Conservation (phyloP, 768 basidiomycete species). For the Naganishia friedmannii region DNA sequence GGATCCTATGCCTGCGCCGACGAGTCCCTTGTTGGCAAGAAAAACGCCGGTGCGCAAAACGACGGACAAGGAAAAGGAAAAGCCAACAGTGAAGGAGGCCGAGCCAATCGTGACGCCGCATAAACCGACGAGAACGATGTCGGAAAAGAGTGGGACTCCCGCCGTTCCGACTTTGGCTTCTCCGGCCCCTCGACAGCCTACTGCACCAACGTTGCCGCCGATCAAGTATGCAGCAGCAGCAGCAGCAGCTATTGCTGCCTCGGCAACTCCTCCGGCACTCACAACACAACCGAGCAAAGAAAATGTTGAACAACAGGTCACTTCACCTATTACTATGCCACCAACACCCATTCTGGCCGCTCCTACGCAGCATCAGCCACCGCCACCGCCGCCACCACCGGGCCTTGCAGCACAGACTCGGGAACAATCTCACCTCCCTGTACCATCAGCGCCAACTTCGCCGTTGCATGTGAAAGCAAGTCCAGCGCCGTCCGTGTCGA, state of each 20-base stretch:
- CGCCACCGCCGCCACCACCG: conserved; percentile 26
- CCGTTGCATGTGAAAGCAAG: background rate
- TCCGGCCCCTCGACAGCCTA: conserved; percentile 27
- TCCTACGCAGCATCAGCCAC: conserved; percentile 28
- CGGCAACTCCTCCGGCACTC: conserved; percentile 28
- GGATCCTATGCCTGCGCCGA: conserved; percentile 31
- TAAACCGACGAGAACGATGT: conserved; percentile 27
- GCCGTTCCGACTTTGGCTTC: conserved; percentile 17
- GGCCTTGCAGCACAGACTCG: conserved; percentile 6
- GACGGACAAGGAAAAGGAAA: conserved; percentile 35
- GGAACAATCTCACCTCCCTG: conserved; percentile 19
- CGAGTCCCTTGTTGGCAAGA: conserved; percentile 47
- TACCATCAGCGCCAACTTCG: conserved; percentile 14
- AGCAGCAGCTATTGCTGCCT: conserved; percentile 60
- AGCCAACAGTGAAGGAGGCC: background rate
- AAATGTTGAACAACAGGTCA: background rate
- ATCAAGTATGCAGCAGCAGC: conserved; percentile 91
- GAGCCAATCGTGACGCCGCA: background rate
- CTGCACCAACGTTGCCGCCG: conserved; percentile 60
- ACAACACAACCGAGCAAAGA: background rate
- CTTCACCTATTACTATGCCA: conserved; percentile 1
- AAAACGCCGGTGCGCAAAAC: conserved; percentile 46
- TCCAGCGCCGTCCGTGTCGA: conserved; percentile 13
- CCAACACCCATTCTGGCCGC: conserved; percentile 19
- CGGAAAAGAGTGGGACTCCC: conserved; percentile 24